Percentiles rank a stretch among this genome's conserved stretches.
Conservation (phyloP, 495 filamentous ascomycete genomes). For the Tuber magnatum region DNA sequence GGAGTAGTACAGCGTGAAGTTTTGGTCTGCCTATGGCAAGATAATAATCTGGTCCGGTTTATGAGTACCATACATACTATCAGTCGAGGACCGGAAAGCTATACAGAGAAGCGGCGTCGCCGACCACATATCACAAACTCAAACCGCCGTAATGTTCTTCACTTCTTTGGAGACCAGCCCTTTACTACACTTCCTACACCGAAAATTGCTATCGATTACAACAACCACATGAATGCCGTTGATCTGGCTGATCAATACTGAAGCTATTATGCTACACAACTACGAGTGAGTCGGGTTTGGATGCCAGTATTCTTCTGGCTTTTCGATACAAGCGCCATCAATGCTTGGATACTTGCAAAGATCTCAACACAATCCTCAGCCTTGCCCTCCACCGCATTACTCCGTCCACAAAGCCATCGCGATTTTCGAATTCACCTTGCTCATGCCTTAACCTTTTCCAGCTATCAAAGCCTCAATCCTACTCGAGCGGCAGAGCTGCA, state of each 20-base stretch:
- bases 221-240: slow-evolving; percentile 28
- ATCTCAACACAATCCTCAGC: too few species aligned
- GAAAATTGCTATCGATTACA: slow-evolving; percentile 5
- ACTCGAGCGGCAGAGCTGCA: too few species aligned
- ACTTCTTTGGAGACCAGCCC: not conserved
- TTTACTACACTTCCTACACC: not conserved
- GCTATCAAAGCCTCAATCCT: too few species aligned
- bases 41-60: not conserved
- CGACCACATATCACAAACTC: not conserved
- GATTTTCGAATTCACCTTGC: too few species aligned
- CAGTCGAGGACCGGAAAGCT: not conserved
- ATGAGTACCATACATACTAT: too few species aligned
- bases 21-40: not conserved
- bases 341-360: too few species aligned
- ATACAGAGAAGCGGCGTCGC: not conserved
- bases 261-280: slow-evolving; percentile 30
- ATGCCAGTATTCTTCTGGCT: slow-evolving; percentile 33
- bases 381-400: too few species aligned
- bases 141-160: not conserved
- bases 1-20: not conserved
- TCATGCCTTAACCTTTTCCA: too few species aligned
- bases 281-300: slow-evolving; percentile 16
- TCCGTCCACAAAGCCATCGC: too few species aligned
- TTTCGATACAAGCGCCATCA: too few species aligned
- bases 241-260: slow-evolving; percentile 34